Evolutionary conservation across 345 rosid genomes (phyloP).

Genomic region (Syzygium aromaticum): DNA sequence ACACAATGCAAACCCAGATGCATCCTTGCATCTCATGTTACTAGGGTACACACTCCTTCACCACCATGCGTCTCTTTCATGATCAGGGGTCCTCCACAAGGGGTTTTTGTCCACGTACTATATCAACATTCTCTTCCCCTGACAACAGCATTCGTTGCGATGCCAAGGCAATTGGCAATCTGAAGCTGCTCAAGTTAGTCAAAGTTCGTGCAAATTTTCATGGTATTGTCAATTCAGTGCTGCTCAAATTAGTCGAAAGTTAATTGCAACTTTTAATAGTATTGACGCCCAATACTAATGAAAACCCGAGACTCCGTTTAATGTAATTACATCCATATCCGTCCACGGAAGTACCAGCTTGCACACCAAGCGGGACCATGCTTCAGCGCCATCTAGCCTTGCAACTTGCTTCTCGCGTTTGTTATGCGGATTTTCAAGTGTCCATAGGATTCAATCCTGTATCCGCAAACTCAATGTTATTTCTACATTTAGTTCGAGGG

Average conservation of each 20-base stretch:
- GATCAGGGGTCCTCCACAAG: not conserved
- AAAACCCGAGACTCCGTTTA: not conserved
- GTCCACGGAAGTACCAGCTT: not conserved
- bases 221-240: not conserved
- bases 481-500: not conserved
- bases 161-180: not conserved
- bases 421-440: not conserved
- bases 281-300: not conserved
- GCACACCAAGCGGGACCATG: not conserved
- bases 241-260: not conserved
- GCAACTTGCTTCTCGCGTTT: not conserved
- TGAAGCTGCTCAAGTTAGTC: not conserved
- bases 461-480: not conserved
- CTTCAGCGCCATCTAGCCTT: not conserved
- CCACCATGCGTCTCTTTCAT: too few relatives aligned
- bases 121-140: not conserved
- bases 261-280: not conserved
- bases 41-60: too few relatives aligned
- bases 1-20: not conserved
- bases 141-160: not conserved
- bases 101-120: not conserved
- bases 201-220: not conserved
- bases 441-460: not conserved
- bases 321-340: not conserved
- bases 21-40: not conserved